Base-by-base conservation (phyloP, 2,329 filamentous ascomycete species). In the Penicillium brevicompactum region DNA sequence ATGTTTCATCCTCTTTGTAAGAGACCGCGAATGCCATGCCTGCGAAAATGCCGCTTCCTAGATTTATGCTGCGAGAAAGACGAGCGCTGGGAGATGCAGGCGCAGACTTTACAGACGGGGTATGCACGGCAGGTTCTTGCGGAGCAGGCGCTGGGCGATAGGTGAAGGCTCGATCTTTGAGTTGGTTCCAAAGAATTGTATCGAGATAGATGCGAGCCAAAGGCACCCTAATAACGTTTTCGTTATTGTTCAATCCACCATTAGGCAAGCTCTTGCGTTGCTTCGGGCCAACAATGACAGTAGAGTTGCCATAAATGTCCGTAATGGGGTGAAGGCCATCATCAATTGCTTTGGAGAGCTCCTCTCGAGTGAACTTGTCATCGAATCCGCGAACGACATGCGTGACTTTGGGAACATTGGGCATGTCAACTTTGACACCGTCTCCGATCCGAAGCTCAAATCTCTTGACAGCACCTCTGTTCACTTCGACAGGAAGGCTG, bases 21-120 rank as follows among this genome's bases (percentile, higher is more conserved):
- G 91, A 93, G 10, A 96, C 83, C 0, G 92, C 92, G 73, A 97
- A 97, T 0, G 85, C 86, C 92, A 97, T 96, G 41, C 87, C 86
- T 1, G 82, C 76, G 66, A 97, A 96, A 0, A 95, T 59, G 2
- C 78, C 77, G 16, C 63, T 67, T 3, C 44, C 62, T 57, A 58
- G 60, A 21, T 67, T 63, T 46, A 69, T 55, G 49, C 62, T 70
- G 56, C 80, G 77, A 6, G 80, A 78, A 22, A 78, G 70, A 16
- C 81, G 77, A 3, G 82, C 81, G 22, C 71, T 72, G 1, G 83
- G 82, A 1, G 82, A 81, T 34, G 70, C 70, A 51, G 74, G 69
- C 13, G 75, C 73, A 7, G 77, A 65, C 42, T 64, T 66, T 44
- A 75, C 70, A 8, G 69, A 69, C 14, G 75, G 74, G 6, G 76